These are phyloP conservation scores for Puccinia triticina DNA, from an alignment of 1,284 basidiomycete genomes.

Conservation along the genomic window DNA sequence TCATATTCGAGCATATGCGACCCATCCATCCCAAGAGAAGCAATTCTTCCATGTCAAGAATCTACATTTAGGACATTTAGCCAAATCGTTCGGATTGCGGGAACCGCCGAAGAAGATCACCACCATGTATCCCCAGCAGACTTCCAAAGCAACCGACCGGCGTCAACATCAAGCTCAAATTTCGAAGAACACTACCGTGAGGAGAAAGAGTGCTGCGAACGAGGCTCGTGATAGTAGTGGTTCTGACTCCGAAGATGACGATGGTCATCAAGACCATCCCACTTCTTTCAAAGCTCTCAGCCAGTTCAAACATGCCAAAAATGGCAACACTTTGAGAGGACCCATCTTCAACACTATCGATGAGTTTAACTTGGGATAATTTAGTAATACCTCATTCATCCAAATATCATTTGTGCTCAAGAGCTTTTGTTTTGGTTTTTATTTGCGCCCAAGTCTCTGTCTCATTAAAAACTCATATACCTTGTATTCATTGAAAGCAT, in stretches of 20 bases:
- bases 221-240: not conserved
- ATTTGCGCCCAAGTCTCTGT: not conserved
- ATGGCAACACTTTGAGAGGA: slow-evolving; percentile 25
- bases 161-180: not conserved
- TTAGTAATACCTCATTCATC: no score
- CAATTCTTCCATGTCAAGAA: slow-evolving; percentile 92
- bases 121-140: slow-evolving; percentile 21
- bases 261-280: not conserved
- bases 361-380: slow-evolving; percentile 45
- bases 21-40: slow-evolving; percentile 92
- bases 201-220: not conserved
- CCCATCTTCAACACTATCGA: slow-evolving; percentile 36
- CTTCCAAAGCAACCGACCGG: not conserved
- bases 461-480: not conserved
- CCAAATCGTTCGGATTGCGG: slow-evolving; percentile 92
- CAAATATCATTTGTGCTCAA: not conserved
- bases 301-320: slow-evolving; percentile 29
- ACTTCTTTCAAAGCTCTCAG: slow-evolving; percentile 22
- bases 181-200: not conserved
- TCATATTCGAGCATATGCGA: slow-evolving; percentile 94
- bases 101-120: slow-evolving; percentile 79
- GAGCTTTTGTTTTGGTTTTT: not conserved
- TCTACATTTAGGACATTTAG: slow-evolving; percentile 91
- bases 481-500: not conserved
- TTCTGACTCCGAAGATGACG: slow-evolving; percentile 11